Evolutionary conservation across 2,329 filamentous ascomycete genomes (phyloP), one percentile per base, ranked within the genome.

Genomic region (Trichoderma arundinaceum): DNA sequence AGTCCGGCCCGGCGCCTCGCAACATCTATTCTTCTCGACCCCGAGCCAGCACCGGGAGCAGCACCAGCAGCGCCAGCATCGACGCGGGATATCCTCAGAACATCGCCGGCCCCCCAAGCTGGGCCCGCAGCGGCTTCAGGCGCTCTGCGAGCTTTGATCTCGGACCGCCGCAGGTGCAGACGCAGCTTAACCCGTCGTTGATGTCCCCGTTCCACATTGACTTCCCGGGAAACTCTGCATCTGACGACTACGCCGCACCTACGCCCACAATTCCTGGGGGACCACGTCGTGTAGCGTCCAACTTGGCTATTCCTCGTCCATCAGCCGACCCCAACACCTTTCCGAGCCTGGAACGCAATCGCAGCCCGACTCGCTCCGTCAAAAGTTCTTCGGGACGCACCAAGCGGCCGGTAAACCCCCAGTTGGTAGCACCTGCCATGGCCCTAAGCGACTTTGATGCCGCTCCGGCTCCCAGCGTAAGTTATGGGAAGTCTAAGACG

Each of bases 211-310:
- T 82, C 79, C 81, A 82, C 68, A 73, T 81, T 67, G 83, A 86
- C 49, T 81, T 83, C 68, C 77, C 81, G 65, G 82, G 80, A 69
- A 79, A 77, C 65, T 82, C 83, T 69, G 77, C 84, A 58, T 68
- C 67, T 69, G 91, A 84, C 72, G 81, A 84, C 71, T 86, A 90
- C 78, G 91, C 92, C 59, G 94, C 93, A 32, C 94, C 94, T 13
- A 94, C 90, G 43, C 94, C 94, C 5, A 94, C 88, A 33, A 84
- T 97, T 41, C 92, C 92, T 39, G 90, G 85, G 56, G 94, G 94
- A 5, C 92, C 94, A 65, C 87, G 92, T 66, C 80, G 80, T 64
- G 72, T 77, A 39, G 68, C 74, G 17, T 74, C 83, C 28, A 73
- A 77, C 49, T 70, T 74, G 39, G 75, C 71, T 28, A 59, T 70